Base-by-base conservation (phyloP, 75 land plant species). In the Adiantum capillusveneris region DNA sequence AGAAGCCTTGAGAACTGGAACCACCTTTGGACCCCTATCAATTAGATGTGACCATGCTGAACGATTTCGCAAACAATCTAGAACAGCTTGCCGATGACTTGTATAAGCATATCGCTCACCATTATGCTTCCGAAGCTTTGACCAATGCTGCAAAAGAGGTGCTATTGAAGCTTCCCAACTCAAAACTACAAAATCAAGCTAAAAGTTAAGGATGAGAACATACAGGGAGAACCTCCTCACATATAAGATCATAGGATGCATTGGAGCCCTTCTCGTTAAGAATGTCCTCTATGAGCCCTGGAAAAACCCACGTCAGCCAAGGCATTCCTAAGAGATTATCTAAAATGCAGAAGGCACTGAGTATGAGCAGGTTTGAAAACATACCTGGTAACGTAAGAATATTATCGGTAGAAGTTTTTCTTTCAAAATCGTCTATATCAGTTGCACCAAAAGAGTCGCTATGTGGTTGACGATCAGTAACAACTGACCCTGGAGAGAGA, bases 1-100 rank as follows among this genome's bases (percentile, higher is more conserved):
- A 24, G 39, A 16, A 17, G 24, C 12, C 21, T 11, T 76, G 9
- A n/a, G n/a, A n/a, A n/a, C n/a, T n/a, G n/a, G n/a, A n/a, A n/a
- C n/a, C n/a, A 87, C 91, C 84, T 87, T 87, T 22, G 87, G 83
- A 16, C 83, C 91, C 41, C 78, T 81, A 57, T 84, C 87, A 54
- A 87, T 67, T 57, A 83, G 73, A 37, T 66, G 84, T 44, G 91
- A 75, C 93, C 88, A 81, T 64, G 76, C 84, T 61, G 48, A 62
- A 29, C 92, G 67, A 34, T 81, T 88, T 25, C 82, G 79, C 54
- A 88, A 53, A 45, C 81, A 82, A 68, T 88, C 94, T 58, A 81
- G 86, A 48, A 82, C 85, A 67, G 83, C 94, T 57, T 88, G 89
- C 14, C 74, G 71, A 59, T 79, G 89, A 59, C 79, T 85, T 25